Evolutionary conservation across 2,329 filamentous ascomycete species (phyloP).

Genomic region (Penicillium rolfsii): DNA sequence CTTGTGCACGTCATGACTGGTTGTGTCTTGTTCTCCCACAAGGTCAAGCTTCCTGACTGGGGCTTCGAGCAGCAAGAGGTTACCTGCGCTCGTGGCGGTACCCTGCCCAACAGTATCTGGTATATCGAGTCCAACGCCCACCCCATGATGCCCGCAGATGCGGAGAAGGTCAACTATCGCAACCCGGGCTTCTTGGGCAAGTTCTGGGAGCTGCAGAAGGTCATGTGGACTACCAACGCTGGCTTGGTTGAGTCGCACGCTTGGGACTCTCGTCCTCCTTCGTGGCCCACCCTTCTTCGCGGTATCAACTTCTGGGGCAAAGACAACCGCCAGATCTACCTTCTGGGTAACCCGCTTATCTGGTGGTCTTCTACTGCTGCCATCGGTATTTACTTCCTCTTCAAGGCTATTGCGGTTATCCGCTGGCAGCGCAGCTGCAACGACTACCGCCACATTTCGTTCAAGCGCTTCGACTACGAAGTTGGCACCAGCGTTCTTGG

Average conservation of each 20-base stretch:
- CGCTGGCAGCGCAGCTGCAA: conserved; percentile 92
- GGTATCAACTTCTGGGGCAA: conserved; percentile 99
- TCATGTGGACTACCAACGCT: conserved; percentile 99
- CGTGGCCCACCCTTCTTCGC: conserved; percentile 88
- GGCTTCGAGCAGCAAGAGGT: conserved; percentile 98
- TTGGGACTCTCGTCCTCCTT: conserved; percentile 93
- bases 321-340: conserved; percentile 91
- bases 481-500: conserved; percentile 86
- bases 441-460: conserved; percentile 79
- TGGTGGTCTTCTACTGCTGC: conserved; percentile 89
- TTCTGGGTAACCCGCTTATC: conserved; percentile 90
- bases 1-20: conserved; percentile 96
- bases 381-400: conserved; percentile 73
- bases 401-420: conserved; percentile 86
- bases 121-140: conserved; percentile 92
- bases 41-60: conserved; percentile 98
- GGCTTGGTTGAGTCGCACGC: conserved; percentile 94
- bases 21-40: conserved; percentile 95
- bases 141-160: conserved; percentile 70
- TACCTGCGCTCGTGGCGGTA: conserved; percentile 90
- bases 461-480: conserved; percentile 98
- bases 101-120: conserved; percentile 95
- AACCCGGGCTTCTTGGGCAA: conserved; percentile 96
- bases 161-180: conserved; percentile 94
- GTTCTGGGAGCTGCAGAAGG: conserved; percentile 94